Percentiles rank a stretch among this genome's conserved stretches.
These are phyloP conservation scores for Lagenidium giganteum DNA, from an alignment of 352 stramenopile species.

Conservation along the genomic window DNA sequence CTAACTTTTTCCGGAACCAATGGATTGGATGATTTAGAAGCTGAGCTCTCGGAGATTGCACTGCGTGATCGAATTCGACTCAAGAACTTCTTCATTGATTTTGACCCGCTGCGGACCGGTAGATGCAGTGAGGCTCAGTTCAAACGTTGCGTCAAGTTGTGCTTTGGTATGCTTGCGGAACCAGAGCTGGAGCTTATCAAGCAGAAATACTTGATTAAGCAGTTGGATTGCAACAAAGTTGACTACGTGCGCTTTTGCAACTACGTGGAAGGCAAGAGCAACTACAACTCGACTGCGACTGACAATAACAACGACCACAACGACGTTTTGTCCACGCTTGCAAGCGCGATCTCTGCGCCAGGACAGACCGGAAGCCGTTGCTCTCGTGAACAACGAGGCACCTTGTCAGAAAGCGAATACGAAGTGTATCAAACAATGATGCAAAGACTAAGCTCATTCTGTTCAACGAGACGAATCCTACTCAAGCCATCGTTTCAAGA, in stretches of 20 bases:
- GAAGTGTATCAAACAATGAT: slow-evolving; percentile 47
- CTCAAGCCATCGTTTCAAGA: slow-evolving; percentile 82
- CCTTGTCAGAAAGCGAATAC: slow-evolving; percentile 38
- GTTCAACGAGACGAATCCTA: slow-evolving; percentile 50
- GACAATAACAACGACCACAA: slow-evolving; percentile 42
- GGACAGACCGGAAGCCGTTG: no score
- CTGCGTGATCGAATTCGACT: slow-evolving; percentile 72
- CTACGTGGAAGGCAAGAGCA: slow-evolving; percentile 44
- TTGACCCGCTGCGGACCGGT: slow-evolving; percentile 64
- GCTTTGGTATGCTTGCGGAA: slow-evolving; percentile 60
- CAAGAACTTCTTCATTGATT: slow-evolving; percentile 85
- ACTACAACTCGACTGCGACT: slow-evolving; percentile 3
- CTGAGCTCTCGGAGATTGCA: slow-evolving; percentile 45
- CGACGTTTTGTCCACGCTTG: slow-evolving; percentile 42
- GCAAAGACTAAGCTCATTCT: slow-evolving; percentile 54
- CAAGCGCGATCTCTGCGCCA: neutral
- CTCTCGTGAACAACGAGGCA: slow-evolving; percentile 55
- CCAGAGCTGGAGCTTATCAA: slow-evolving; percentile 50
- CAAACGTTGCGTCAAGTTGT: slow-evolving; percentile 72
- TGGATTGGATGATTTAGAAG: slow-evolving; percentile 39
- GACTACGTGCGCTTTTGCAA: slow-evolving; percentile 80
- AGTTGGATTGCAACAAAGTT: slow-evolving; percentile 47
- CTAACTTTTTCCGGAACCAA: slow-evolving; percentile 1
- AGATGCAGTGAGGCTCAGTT: slow-evolving; percentile 80
- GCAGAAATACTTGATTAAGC: slow-evolving; percentile 46